A percentile compares a stretch with the other conserved stretches of the same genome.
These are phyloP conservation scores for Arthromyces matolae DNA, from an alignment of 768 basidiomycete genomes.

Conservation along the genomic window DNA sequence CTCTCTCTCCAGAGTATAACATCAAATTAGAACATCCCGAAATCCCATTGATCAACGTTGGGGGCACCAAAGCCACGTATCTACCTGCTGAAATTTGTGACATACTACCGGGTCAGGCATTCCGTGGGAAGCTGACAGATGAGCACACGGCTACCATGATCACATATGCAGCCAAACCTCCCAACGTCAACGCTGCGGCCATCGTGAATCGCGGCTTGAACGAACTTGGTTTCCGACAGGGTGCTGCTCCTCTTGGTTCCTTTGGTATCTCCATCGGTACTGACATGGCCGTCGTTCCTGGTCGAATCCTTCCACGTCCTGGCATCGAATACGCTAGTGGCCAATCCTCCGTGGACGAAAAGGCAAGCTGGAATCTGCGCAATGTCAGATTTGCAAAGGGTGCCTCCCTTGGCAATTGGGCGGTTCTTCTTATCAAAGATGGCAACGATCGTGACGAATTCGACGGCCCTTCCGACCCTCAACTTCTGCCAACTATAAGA, in stretches of 20 bases:
- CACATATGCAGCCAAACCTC: slow-evolving; percentile 62
- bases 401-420: slow-evolving; percentile 57
- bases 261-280: slow-evolving; percentile 59
- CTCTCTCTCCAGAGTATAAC: slow-evolving; percentile 49
- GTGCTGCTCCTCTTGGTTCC: slow-evolving; percentile 38
- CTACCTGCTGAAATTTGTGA: slow-evolving; percentile 75
- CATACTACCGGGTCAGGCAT: slow-evolving; percentile 66
- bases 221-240: slow-evolving; percentile 52
- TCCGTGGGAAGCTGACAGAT: slow-evolving; percentile 63
- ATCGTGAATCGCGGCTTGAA: slow-evolving; percentile 63
- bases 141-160: slow-evolving; percentile 76
- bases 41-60: slow-evolving; percentile 58
- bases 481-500: slow-evolving; percentile 39
- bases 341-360: slow-evolving; percentile 44
- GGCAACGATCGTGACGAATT: slow-evolving; percentile 59
- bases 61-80: slow-evolving; percentile 41
- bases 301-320: slow-evolving; percentile 62
- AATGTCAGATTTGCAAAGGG: slow-evolving; percentile 61
- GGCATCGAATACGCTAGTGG: slow-evolving; percentile 54
- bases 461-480: slow-evolving; percentile 45
- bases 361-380: slow-evolving; percentile 79
- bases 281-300: slow-evolving; percentile 70
- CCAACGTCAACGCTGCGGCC: slow-evolving; percentile 58
- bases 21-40: slow-evolving; percentile 47
- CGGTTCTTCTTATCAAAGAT: slow-evolving; percentile 65